Evolutionary conservation across 2,329 filamentous ascomycete species (phyloP).

Genomic region (Arthrobotrys conoides): DNA sequence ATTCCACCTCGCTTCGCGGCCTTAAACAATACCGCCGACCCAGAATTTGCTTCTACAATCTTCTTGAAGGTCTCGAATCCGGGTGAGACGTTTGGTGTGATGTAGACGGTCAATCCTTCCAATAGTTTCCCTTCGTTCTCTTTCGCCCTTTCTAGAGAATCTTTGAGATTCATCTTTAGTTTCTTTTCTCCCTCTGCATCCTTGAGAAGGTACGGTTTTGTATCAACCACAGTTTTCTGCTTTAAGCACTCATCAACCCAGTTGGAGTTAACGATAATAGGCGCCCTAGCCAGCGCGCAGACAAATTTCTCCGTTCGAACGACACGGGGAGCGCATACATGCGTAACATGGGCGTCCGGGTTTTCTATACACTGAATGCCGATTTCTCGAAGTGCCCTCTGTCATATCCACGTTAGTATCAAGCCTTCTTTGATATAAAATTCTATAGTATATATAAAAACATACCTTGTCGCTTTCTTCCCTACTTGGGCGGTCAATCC

Average conservation of each 20-base stretch:
- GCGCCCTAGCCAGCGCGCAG: constrained; percentile 84
- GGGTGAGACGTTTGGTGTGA: constrained; percentile 82
- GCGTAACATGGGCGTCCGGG: constrained; percentile 78
- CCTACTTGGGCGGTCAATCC: constrained; percentile 79
- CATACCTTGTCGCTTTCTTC: constrained; percentile 84
- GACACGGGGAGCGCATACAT: constrained; percentile 87
- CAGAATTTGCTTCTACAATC: constrained; percentile 91
- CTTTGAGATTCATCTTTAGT: constrained; percentile 78
- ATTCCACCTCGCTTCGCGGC: constrained; percentile 69
- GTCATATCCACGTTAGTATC: constrained; percentile 55
- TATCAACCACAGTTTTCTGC: constrained; percentile 75
- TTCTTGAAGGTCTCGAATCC: constrained; percentile 86
- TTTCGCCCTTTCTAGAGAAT: constrained; percentile 79
- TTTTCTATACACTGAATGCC: constrained; percentile 86
- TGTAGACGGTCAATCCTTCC: constrained; percentile 83
- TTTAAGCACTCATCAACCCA: constrained; percentile 85
- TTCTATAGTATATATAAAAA: not conserved
- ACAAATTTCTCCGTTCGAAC: constrained; percentile 95
- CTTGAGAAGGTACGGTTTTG: constrained; percentile 77
- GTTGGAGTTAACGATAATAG: constrained; percentile 80
- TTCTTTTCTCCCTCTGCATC: constrained; percentile 81
- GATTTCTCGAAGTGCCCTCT: constrained; percentile 85
- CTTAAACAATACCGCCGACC: constrained; percentile 71
- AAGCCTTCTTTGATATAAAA: not conserved
- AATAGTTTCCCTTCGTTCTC: constrained; percentile 83